Evolutionary conservation across 257 asterid genomes (phyloP).

Genomic region (Solanum okadae): DNA sequence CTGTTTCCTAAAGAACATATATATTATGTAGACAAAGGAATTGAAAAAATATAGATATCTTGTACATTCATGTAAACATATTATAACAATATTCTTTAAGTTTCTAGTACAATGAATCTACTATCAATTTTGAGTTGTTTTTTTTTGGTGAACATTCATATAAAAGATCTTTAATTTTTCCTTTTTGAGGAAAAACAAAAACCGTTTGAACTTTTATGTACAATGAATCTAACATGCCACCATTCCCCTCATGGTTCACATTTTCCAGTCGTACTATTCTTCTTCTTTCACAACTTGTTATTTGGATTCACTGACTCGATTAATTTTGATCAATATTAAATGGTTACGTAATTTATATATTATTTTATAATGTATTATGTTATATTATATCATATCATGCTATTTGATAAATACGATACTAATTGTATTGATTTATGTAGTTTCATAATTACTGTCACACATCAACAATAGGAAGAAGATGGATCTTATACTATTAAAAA

Average conservation of each 20-base stretch:
- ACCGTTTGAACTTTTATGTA: background rate
- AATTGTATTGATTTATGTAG: background rate
- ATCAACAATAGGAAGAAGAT: background rate
- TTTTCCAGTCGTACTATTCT: background rate
- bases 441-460: background rate
- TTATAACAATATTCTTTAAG: background rate
- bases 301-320: background rate
- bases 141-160: background rate
- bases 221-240: background rate
- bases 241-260: background rate
- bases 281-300: background rate
- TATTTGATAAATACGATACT: background rate
- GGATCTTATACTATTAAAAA: too few species aligned
- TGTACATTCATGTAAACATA: background rate
- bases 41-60: background rate
- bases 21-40: background rate
- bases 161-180: background rate
- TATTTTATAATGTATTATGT: background rate
- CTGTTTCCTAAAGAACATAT: background rate
- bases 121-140: background rate
- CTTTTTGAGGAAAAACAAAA: background rate
- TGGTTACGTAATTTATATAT: background rate
- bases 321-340: background rate
- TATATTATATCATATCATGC: background rate
- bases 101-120: background rate